These are phyloP conservation scores for Chytridium lagenaria DNA, from an alignment of 371 early-diverging fungal species.

Conservation along the genomic window DNA sequence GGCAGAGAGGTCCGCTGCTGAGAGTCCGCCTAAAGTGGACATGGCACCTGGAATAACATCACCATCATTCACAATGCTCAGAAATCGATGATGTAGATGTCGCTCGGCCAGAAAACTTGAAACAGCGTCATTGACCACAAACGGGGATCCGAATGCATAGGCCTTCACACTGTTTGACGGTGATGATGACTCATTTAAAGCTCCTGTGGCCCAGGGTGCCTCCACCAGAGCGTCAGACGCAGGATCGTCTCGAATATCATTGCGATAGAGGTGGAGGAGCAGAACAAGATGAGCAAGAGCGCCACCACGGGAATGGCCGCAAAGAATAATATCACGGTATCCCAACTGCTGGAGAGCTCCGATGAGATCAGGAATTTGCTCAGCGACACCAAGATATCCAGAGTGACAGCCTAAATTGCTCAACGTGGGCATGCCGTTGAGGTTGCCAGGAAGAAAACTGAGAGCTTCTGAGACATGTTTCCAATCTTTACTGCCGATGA, in stretches of 20 bases:
- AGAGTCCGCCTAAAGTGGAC: conserved; percentile 38
- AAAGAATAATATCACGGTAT: conserved; percentile 31
- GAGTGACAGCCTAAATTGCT: conserved; percentile 34
- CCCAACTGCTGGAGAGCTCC: conserved; percentile 24
- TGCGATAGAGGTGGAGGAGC: conserved; percentile 33
- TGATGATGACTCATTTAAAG: neutral
- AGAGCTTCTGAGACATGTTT: conserved; percentile 35
- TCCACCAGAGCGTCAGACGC: neutral
- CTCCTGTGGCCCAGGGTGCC: neutral
- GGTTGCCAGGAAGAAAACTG: conserved; percentile 31
- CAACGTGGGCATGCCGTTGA: conserved; percentile 38
- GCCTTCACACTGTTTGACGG: conserved; percentile 9
- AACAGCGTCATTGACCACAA: conserved; percentile 39
- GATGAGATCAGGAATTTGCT: conserved; percentile 36
- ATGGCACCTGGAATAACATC: conserved; percentile 39
- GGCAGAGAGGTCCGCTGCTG: conserved; percentile 22
- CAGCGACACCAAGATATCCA: conserved; percentile 37
- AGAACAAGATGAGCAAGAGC: conserved; percentile 37
- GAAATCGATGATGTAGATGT: conserved; percentile 31
- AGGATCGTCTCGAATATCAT: conserved; percentile 28
- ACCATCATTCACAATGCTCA: conserved; percentile 34
- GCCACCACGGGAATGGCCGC: conserved; percentile 37
- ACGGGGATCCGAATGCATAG: conserved; percentile 33
- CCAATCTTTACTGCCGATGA: conserved; percentile 38
- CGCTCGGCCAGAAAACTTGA: conserved; percentile 28